Conservation (phyloP, 805 yeast species). For the Kodamaea sagamina region DNA sequence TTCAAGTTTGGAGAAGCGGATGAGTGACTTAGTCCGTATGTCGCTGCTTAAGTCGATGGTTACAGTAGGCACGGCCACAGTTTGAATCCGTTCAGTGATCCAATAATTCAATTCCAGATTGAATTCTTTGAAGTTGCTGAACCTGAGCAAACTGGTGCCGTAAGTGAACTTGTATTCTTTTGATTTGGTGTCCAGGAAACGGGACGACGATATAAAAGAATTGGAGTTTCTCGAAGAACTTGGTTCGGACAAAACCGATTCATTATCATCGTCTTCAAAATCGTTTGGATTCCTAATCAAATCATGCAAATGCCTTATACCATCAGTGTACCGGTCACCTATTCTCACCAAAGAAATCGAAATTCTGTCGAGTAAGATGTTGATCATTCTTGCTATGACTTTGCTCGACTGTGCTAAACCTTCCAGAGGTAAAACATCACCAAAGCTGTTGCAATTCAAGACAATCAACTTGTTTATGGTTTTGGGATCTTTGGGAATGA, state of each 20-base stretch:
- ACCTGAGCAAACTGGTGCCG: conserved; percentile 23
- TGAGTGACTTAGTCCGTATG: conserved; percentile 17
- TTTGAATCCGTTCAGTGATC: conserved; percentile 17
- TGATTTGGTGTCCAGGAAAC: background rate
- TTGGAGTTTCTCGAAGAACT: background rate
- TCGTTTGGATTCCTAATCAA: conserved; percentile 16
- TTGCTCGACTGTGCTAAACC: background rate
- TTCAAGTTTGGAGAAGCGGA: conserved; percentile 23
- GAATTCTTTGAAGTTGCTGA: conserved; percentile 21
- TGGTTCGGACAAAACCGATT: background rate
- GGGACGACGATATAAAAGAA: background rate
- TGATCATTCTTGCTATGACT: conserved; percentile 6
- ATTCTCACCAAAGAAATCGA: conserved; percentile 28
- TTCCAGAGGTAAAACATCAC: conserved; percentile 5
- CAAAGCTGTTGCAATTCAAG: conserved; percentile 13
- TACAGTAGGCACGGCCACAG: conserved; percentile 26
- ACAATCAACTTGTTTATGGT: conserved; percentile 16
- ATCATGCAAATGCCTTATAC: conserved; percentile 16
- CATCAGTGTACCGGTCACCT: conserved; percentile 22
- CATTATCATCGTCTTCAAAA: background rate
- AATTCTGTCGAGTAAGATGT: conserved; percentile 19
- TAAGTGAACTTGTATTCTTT: conserved; percentile 14
- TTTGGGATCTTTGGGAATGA: conserved; percentile 19
- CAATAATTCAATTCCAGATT: conserved; percentile 16
- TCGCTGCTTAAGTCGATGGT: conserved; percentile 20